phyloP scores from a whole-genome alignment of 1,284 basidiomycete genomes.

The Grifola frondosa region DNA sequence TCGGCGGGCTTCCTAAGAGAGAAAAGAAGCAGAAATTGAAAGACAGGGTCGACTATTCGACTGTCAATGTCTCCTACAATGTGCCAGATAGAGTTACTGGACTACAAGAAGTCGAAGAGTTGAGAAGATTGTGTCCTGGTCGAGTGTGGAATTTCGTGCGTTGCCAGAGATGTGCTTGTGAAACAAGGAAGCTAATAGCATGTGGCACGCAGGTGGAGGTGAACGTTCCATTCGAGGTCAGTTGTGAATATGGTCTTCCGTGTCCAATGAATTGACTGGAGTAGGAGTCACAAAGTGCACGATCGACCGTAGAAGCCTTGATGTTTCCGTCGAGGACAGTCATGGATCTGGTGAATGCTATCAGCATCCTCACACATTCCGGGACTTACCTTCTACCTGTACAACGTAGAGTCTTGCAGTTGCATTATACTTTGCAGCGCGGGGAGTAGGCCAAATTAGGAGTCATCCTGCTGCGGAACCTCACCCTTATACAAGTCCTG shows the following conservation, averaged over 20 bases:
- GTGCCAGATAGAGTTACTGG: constrained; percentile 92
- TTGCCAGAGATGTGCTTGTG: constrained; percentile 1
- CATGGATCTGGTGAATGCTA: constrained; percentile 81
- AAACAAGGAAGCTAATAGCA: neutral
- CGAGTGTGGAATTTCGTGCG: constrained; percentile 87
- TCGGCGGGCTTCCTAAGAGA: constrained; percentile 39
- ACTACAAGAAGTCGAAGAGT: constrained; percentile 72
- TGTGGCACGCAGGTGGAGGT: constrained; percentile 66
- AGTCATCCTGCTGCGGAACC: constrained; percentile 34
- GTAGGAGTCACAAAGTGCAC: constrained; percentile 66
- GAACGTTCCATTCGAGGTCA: constrained; percentile 79
- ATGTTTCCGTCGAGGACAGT: constrained; percentile 85
- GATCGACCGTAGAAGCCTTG: constrained; percentile 60
- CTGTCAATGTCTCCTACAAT: constrained; percentile 42
- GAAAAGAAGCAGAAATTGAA: constrained; percentile 39
- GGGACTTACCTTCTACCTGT: constrained; percentile 2
- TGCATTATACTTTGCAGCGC: constrained; percentile 91
- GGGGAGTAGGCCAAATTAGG: constrained; percentile 65
- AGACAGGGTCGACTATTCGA: constrained; percentile 23
- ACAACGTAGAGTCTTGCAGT: constrained; percentile 78
- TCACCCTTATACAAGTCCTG: constrained; percentile 64
- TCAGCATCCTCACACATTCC: neutral
- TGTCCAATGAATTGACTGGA: constrained; percentile 7
- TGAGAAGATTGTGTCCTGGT: constrained; percentile 67
- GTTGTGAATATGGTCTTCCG: constrained; percentile 19